These are phyloP conservation scores for Fusarium temperatum DNA, from an alignment of 2,329 filamentous ascomycete genomes.

Conservation along the genomic window DNA sequence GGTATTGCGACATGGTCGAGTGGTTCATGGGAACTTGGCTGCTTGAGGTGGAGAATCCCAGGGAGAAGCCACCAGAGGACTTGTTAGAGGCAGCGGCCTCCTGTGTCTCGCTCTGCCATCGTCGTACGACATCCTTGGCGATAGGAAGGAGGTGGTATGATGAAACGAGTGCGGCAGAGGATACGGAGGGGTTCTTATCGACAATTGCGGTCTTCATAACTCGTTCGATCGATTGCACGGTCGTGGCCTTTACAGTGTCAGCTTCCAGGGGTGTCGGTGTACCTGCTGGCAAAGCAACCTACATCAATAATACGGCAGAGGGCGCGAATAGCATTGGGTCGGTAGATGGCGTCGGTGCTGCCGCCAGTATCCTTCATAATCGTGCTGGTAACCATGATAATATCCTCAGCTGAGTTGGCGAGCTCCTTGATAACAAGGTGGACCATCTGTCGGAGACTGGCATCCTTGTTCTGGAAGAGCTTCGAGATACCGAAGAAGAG, in stretches of 20 bases:
- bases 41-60: conserved; percentile 87
- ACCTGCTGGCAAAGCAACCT: conserved; percentile 49
- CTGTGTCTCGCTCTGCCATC: conserved; percentile 99
- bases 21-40: conserved; percentile 83
- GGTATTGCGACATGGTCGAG: conserved; percentile 98
- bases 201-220: conserved; percentile 99
- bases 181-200: conserved; percentile 97
- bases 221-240: conserved; percentile 96
- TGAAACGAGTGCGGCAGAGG: conserved; percentile 93
- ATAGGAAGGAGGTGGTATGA: conserved; percentile 98
- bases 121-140: conserved; percentile 90
- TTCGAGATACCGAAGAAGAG: conserved; percentile 99
- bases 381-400: conserved; percentile 99
- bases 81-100: conserved; percentile 93
- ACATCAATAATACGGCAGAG: conserved; percentile 97
- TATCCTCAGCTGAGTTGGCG: conserved; percentile 93
- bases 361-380: conserved; percentile 99
- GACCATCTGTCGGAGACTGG: conserved; percentile 97
- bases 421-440: conserved; percentile 98
- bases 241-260: conserved; percentile 74
- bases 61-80: conserved; percentile 86
- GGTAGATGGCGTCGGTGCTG: conserved; percentile 91
- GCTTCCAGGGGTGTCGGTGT: conserved; percentile 36
- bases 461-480: conserved; percentile 99
- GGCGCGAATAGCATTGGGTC: conserved; percentile 94